These are phyloP conservation scores for Sindora glabra DNA, from an alignment of 306 rosid genomes.

Conservation along the genomic window DNA sequence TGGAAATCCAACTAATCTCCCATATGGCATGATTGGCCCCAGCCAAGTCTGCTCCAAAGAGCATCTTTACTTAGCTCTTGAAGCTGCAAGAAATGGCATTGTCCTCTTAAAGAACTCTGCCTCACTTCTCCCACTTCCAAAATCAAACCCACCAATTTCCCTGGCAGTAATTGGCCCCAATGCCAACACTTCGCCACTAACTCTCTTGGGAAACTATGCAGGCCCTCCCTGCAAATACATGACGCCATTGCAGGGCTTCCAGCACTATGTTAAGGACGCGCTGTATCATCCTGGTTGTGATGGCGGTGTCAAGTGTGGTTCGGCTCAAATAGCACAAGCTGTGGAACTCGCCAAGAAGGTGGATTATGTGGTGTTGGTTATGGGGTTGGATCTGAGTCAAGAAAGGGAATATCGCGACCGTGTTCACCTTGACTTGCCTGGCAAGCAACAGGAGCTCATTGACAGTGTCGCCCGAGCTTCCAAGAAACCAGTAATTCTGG, in stretches of 20 bases:
- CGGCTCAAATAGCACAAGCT: conserved; percentile 45
- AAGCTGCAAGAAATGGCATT: conserved; percentile 85
- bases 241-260: conserved; percentile 55
- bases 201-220: conserved; percentile 73
- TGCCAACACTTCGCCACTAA: conserved; percentile 41
- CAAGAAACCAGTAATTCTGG: conserved; percentile 61
- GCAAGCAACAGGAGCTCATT: conserved; percentile 65
- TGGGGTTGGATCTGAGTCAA: conserved; percentile 79
- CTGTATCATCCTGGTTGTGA: conserved; percentile 63
- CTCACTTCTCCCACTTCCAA: conserved; percentile 61
- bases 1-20: conserved; percentile 55
- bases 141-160: conserved; percentile 34
- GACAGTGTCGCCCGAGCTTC: conserved; percentile 59
- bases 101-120: conserved; percentile 74
- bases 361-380: conserved; percentile 68
- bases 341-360: conserved; percentile 42
- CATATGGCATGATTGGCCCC: conserved; percentile 58
- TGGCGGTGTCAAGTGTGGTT: conserved; percentile 38
- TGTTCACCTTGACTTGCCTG: conserved; percentile 51
- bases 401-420: conserved; percentile 78
- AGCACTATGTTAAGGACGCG: conserved; percentile 35
- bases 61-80: conserved; percentile 66
- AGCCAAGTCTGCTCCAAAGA: conserved; percentile 55
- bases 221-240: conserved; percentile 71
- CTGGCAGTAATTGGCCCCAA: conserved; percentile 84